Percentiles rank a stretch among this genome's conserved stretches.
Conservation (phyloP, 345 rosid species). For the Garcia nutans region DNA sequence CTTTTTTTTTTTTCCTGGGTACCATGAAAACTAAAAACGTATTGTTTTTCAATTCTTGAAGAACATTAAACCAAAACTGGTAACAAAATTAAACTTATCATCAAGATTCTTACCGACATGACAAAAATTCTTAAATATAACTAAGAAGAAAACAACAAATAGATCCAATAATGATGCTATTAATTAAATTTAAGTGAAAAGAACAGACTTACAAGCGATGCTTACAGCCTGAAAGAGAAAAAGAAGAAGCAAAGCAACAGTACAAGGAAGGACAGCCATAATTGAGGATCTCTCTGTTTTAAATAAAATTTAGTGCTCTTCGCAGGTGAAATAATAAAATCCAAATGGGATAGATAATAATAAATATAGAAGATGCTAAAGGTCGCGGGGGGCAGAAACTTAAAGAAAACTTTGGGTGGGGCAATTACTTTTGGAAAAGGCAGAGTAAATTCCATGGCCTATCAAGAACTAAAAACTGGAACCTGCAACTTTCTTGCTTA, state of each 20-base stretch:
- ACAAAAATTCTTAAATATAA: neutral
- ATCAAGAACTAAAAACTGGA: neutral
- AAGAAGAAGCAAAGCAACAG: conserved; percentile 35
- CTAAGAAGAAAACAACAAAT: neutral
- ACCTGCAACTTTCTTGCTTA: neutral
- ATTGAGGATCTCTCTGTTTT: conserved; percentile 21
- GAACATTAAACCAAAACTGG: neutral
- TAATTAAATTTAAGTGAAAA: neutral
- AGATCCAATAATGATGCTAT: neutral
- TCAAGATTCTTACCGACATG: neutral
- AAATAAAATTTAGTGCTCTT: neutral
- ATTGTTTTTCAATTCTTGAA: neutral
- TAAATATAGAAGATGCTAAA: conserved; percentile 3
- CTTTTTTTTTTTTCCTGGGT: neutral
- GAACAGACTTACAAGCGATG: conserved; percentile 49
- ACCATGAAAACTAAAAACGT: neutral
- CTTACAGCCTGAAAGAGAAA: conserved; percentile 22
- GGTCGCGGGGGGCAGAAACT: conserved; percentile 7
- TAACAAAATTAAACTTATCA: neutral
- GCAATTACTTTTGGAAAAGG: neutral
- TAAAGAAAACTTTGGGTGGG: conserved; percentile 6
- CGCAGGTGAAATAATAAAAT: neutral
- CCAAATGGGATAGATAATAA: neutral
- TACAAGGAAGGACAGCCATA: conserved; percentile 43
- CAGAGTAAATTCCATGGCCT: too few relatives aligned